Base-by-base conservation (phyloP, 768 basidiomycete species). In the Tulasnella sp. region DNA sequence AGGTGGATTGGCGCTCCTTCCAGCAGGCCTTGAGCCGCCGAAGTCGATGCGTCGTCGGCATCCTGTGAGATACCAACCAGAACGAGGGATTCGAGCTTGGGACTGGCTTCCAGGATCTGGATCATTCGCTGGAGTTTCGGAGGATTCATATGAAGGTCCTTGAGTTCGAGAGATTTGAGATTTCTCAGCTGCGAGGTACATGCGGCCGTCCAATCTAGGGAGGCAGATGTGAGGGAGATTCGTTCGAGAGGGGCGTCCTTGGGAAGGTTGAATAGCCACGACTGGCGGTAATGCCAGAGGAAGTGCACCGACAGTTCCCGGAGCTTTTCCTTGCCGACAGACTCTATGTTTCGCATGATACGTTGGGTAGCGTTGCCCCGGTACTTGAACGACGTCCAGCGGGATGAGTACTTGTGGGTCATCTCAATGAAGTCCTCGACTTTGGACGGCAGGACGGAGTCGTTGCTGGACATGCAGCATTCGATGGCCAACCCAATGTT, bases 291-390 rank as follows among this genome's bases (percentile, higher is more conserved):
- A 48, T 48, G 46, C 74, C 74, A 75, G 31, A 42, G 40, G 74
- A 75, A 75, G 22, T 75, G 74, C 41, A 75, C 74, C n/a, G n/a
- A 34, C 74, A 75, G 46, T 22, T 75, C 74, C n/a, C 40, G 40
- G 40, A 75, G 46, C 46, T 42, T 48, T 48, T 42, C 41, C 46
- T 75, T 75, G 31, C 64, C 64, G 6, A 20, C 40, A 31, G 74
- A 75, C 46, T 75, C 74, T 14, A 75, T 42, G 74, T 75, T 42
- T 18, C 46, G 41, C 74, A 75, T 75, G 46, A 75, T 48, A 28
- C 46, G 40, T 42, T 42, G 74, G 4, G 74, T 75, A 14, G 74
- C 74, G 74, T 75, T 42, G 11, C 74, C 74, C 41, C 18, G 24
- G 74, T 42, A 75, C 41, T 48, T 75, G 74, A 75, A 48, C 4